Percentiles rank a stretch among this genome's conserved stretches.
These are phyloP conservation scores for Hypoxylon lenormandii DNA, from an alignment of 495 filamentous ascomycete species.

Conservation along the genomic window DNA sequence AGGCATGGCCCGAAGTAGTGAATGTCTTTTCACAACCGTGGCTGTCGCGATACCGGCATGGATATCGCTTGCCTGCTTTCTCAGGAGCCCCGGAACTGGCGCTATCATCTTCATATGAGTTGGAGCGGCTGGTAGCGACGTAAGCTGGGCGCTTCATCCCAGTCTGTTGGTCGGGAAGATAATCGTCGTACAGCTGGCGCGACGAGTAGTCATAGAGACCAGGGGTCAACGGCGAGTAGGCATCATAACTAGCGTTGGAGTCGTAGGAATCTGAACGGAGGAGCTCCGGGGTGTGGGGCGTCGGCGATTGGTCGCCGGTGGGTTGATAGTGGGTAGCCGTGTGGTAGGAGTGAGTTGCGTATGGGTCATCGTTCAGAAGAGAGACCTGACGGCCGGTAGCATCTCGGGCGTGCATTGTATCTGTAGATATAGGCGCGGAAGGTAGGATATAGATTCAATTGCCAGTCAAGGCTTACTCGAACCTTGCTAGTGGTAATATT, in stretches of 20 bases:
- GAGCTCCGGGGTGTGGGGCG: constrained; percentile 62
- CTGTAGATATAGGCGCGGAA: constrained; percentile 13
- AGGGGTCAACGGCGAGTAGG: constrained; percentile 63
- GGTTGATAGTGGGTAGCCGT: constrained; percentile 46
- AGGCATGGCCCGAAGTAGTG: constrained; percentile 94
- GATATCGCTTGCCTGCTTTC: constrained; percentile 69
- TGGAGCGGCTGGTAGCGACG: constrained; percentile 50
- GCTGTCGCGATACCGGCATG: constrained; percentile 72
- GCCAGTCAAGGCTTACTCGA: constrained; percentile 20
- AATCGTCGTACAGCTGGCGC: constrained; percentile 55
- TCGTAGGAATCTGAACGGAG: constrained; percentile 67
- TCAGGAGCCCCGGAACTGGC: constrained; percentile 50
- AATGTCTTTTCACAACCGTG: constrained; percentile 84
- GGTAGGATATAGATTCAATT: constrained; percentile 26
- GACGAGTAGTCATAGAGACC: constrained; percentile 55
- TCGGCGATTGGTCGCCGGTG: constrained; percentile 51
- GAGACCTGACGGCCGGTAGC: constrained; percentile 65
- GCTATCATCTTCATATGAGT: constrained; percentile 58
- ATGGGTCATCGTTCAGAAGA: constrained; percentile 65
- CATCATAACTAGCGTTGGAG: constrained; percentile 63
- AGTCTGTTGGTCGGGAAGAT: constrained; percentile 45
- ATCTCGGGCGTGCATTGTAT: constrained; percentile 62
- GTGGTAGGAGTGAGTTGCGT: constrained; percentile 47
- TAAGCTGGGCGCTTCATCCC: constrained; percentile 49
- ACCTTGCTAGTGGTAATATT: constrained; percentile 6